phyloP scores from a whole-genome alignment of 2,329 filamentous ascomycete genomes.

The Keithomyces neogunnii region DNA sequence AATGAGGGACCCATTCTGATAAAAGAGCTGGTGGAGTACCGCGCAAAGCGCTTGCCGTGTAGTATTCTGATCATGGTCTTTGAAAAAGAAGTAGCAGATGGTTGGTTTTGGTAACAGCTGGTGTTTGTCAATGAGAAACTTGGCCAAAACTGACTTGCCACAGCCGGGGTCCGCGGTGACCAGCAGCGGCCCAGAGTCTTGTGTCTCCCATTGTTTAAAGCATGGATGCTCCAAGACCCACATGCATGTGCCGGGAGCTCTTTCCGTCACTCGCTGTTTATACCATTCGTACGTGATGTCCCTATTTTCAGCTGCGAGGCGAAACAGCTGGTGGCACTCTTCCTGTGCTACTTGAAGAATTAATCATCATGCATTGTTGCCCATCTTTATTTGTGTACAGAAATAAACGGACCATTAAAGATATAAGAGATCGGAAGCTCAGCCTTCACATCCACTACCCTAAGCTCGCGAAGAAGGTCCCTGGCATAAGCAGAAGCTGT shows the following conservation, averaged over 20 bases:
- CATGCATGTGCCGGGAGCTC: conserved; percentile 18
- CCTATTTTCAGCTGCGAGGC: conserved; percentile 4
- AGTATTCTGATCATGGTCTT: neutral
- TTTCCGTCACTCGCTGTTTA: conserved; percentile 12
- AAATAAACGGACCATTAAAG: too few relatives aligned
- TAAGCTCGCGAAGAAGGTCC: conserved; percentile 1
- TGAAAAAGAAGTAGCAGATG: conserved; percentile 20
- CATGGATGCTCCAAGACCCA: conserved; percentile 23
- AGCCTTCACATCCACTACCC: too few relatives aligned
- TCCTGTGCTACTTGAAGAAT: neutral
- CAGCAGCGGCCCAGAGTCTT: conserved; percentile 20
- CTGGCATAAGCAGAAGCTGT: neutral
- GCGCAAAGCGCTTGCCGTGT: conserved; percentile 4
- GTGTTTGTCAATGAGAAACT: conserved; percentile 5
- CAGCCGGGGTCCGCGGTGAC: conserved; percentile 31
- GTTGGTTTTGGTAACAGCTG: conserved; percentile 13
- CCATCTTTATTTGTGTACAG: too few relatives aligned
- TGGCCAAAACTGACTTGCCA: conserved; percentile 28
- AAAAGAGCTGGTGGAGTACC: neutral
- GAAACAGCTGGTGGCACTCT: conserved; percentile 11
- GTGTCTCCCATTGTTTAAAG: conserved; percentile 20
- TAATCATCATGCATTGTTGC: too few relatives aligned
- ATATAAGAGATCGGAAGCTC: too few relatives aligned
- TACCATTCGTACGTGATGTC: conserved; percentile 20
- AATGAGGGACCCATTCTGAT: neutral